Percentiles rank a stretch among this genome's conserved stretches.
phyloP scores from a whole-genome alignment of 495 filamentous ascomycete genomes.

The Penicillium paradoxum region DNA sequence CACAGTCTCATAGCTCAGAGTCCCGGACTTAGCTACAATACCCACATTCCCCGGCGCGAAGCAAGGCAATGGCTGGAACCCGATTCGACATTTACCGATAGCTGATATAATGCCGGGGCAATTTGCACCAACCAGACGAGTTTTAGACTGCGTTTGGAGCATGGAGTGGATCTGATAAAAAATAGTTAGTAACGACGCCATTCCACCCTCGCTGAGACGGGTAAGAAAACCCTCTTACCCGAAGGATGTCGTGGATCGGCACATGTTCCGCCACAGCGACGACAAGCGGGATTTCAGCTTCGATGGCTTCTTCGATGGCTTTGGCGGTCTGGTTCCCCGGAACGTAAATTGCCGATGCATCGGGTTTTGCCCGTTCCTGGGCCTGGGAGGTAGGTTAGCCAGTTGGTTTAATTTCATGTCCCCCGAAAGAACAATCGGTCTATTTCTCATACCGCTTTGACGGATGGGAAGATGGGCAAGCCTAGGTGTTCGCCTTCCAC shows the following conservation, averaged over 20 bases:
- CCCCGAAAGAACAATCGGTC: neutral
- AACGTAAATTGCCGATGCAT: conserved; percentile 84
- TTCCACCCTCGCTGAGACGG: too few relatives aligned
- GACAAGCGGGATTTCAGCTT: conserved; percentile 80
- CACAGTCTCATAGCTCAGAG: conserved; percentile 82
- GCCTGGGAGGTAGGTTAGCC: conserved; percentile 46
- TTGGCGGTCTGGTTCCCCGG: conserved; percentile 68
- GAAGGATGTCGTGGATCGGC: conserved; percentile 77
- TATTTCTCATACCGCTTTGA: conserved; percentile 50
- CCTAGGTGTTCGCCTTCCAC: conserved; percentile 74
- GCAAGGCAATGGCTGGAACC: conserved; percentile 77
- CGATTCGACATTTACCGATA: conserved; percentile 74
- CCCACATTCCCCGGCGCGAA: conserved; percentile 72
- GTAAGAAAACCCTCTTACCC: conserved; percentile 44
- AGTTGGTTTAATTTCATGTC: too few relatives aligned
- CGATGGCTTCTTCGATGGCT: conserved; percentile 86
- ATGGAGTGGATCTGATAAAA: conserved; percentile 72
- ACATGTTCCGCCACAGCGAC: conserved; percentile 92
- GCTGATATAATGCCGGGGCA: conserved; percentile 86
- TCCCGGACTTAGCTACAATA: conserved; percentile 84
- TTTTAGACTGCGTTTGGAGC: conserved; percentile 73
- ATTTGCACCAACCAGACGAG: conserved; percentile 78
- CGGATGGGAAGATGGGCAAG: conserved; percentile 70
- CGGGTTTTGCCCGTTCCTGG: conserved; percentile 67
- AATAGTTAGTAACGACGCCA: neutral